Conservation (phyloP, 768 basidiomycete species). For the Hypsizygus marmoreus region DNA sequence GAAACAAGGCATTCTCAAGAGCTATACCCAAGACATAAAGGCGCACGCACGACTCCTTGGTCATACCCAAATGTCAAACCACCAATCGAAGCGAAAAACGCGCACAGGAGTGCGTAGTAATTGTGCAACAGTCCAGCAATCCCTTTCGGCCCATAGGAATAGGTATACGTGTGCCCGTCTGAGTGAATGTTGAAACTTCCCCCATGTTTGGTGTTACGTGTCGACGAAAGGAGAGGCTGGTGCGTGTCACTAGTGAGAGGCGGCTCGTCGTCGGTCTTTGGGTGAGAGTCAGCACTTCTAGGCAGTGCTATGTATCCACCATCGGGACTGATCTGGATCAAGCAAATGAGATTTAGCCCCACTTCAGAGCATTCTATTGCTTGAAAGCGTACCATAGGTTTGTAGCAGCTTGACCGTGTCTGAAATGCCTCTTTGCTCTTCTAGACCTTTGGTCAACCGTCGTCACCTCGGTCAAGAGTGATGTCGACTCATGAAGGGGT, state of each 20-base stretch:
- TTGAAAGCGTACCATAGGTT: constrained; percentile 5
- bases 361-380: no score
- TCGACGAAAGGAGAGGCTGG: constrained; percentile 10
- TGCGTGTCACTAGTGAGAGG: neutral
- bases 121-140: constrained; percentile 65
- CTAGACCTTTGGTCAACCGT: no score
- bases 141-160: constrained; percentile 75
- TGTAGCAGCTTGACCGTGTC: no score
- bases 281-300: constrained; percentile 4
- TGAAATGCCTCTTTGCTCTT: no score
- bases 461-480: no score
- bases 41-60: constrained; percentile 62
- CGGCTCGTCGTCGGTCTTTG: constrained; percentile 7
- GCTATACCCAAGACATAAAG: neutral
- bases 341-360: neutral
- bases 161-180: constrained; percentile 53
- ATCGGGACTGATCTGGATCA: constrained; percentile 14
- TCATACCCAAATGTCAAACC: constrained; percentile 83
- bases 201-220: constrained; percentile 8
- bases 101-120: constrained; percentile 65
- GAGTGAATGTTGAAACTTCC: constrained; percentile 37
- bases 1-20: no score
- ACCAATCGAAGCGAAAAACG: constrained; percentile 75
- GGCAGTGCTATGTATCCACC: constrained; percentile 20
- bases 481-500: no score